A percentile compares a stretch with the other conserved stretches of the same genome.
Evolutionary conservation across 2,329 filamentous ascomycete genomes (phyloP).

Genomic region (Metarhizium anisopliae): DNA sequence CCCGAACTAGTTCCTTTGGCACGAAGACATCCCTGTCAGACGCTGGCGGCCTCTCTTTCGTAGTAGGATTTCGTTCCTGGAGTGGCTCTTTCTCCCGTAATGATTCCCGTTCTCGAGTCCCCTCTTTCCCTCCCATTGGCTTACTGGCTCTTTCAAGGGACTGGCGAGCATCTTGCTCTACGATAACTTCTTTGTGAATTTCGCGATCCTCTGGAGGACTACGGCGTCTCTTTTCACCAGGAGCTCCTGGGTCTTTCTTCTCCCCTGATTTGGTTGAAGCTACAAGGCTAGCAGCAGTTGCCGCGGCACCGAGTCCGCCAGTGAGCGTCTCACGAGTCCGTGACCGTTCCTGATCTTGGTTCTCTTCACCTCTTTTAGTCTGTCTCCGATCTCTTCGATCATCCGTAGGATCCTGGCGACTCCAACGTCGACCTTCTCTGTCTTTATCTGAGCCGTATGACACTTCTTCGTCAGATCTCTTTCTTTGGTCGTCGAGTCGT

Average conservation of each 20-base stretch:
- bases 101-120: background rate
- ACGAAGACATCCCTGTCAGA: conserved; percentile 1
- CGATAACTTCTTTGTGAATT: conserved; percentile 12
- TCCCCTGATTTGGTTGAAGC: conserved; percentile 27
- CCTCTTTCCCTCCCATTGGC: background rate
- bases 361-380: conserved; percentile 20
- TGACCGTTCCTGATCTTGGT: conserved; percentile 26
- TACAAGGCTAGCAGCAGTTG: conserved; percentile 36
- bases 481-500: conserved; percentile 18
- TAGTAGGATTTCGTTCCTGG: background rate
- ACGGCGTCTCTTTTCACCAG: conserved; percentile 18
- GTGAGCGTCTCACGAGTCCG: conserved; percentile 39
- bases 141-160: conserved; percentile 4
- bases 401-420: conserved; percentile 15
- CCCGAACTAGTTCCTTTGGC: conserved; percentile 2
- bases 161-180: conserved; percentile 10
- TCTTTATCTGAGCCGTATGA: conserved; percentile 19
- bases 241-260: conserved; percentile 25
- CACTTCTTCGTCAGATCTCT: conserved; percentile 22
- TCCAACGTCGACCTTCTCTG: conserved; percentile 19
- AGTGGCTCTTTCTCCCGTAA: conserved; percentile 1
- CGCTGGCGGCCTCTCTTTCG: background rate
- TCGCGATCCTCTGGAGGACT: conserved; percentile 23
- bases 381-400: conserved; percentile 21
- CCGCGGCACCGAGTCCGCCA: conserved; percentile 38